These are phyloP conservation scores for Psilocybe azurescens DNA, from an alignment of 768 basidiomycete genomes.

Conservation along the genomic window DNA sequence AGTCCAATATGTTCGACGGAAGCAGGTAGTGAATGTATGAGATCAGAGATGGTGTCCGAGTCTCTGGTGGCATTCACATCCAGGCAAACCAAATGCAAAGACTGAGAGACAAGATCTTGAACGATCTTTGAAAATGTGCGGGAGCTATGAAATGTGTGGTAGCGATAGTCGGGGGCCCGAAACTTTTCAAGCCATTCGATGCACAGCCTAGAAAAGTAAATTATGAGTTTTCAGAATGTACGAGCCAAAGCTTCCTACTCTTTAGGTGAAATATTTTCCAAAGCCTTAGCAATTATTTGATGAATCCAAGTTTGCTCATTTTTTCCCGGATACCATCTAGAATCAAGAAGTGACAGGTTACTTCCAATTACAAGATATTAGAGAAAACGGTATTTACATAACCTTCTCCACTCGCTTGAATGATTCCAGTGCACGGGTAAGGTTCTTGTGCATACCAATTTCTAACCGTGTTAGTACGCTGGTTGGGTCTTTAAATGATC, in stretches of 20 bases:
- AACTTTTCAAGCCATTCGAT: not conserved
- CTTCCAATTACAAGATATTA: not conserved
- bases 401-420: constrained; percentile 9
- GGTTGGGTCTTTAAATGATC: not conserved
- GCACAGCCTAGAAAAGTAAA: not conserved
- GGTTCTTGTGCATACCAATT: not conserved
- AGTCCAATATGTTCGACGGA: not conserved
- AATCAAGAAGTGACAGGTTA: no score
- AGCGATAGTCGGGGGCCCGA: not conserved
- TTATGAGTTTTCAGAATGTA: not conserved
- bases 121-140: not conserved
- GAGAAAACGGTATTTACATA: constrained; percentile 5
- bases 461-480: not conserved
- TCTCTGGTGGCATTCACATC: not conserved
- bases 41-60: not conserved
- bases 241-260: not conserved
- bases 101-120: not conserved
- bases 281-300: not conserved
- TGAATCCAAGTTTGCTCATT: not conserved
- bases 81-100: not conserved
- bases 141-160: not conserved
- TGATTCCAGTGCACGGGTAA: not conserved
- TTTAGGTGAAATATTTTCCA: not conserved
- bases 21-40: not conserved
- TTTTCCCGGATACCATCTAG: constrained; percentile 6